Evolutionary conservation across 2,329 filamentous ascomycete species (phyloP).

Genomic region (Fusarium redolens): DNA sequence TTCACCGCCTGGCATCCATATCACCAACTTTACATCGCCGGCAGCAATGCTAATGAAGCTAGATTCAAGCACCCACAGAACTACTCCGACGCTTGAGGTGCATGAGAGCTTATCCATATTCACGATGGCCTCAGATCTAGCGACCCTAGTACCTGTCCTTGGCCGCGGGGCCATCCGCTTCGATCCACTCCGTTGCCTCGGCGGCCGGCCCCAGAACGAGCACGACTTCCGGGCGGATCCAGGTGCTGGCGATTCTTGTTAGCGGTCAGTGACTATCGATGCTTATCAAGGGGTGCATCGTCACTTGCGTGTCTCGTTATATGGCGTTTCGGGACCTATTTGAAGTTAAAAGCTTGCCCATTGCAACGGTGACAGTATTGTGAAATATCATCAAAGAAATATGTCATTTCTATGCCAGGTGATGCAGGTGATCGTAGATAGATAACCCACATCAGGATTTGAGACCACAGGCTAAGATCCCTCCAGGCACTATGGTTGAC

Average conservation of each 20-base stretch:
- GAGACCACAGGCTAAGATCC: neutral
- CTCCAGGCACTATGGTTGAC: neutral
- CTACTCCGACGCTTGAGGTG: neutral
- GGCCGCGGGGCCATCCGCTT: constrained; percentile 22
- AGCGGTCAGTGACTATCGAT: neutral
- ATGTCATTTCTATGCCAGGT: neutral
- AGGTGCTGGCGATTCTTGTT: neutral
- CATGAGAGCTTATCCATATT: constrained; percentile 29
- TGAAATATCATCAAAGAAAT: neutral
- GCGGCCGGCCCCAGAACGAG: constrained; percentile 10
- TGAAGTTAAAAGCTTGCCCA: too few relatives aligned
- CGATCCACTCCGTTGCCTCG: constrained; percentile 28
- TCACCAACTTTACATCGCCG: neutral
- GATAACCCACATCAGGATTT: neutral
- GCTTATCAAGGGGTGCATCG: neutral
- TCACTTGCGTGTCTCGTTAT: neutral
- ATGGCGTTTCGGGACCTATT: neutral
- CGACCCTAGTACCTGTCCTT: constrained; percentile 25
- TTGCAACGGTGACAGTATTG: neutral
- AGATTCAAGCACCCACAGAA: neutral
- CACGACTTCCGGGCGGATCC: constrained; percentile 16
- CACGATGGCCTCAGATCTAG: constrained; percentile 35
- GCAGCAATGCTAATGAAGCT: neutral
- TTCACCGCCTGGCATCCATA: neutral
- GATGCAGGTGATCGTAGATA: neutral